Evolutionary conservation across 345 rosid species (phyloP), one percentile per base, ranked within the genome.

Genomic region (Cardamine resedifolia): DNA sequence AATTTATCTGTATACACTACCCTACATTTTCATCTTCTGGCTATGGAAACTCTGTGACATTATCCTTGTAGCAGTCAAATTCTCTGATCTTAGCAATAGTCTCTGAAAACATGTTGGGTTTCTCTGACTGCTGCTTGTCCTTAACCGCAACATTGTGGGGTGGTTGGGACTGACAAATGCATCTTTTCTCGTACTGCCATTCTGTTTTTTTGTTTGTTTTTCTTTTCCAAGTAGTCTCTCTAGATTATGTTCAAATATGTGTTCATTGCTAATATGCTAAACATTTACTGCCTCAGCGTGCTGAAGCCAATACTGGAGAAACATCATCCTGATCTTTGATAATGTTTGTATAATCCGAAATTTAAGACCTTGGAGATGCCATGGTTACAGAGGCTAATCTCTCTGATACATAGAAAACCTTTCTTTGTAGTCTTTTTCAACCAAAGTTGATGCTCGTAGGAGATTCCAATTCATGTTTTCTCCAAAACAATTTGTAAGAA

Each of bases 241-340:
- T 28, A 63, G 3, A 4, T 26, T 7, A 1, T 30, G 41, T 16
- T 53, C 12, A 31, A 33, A 6, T 67, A 6, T 28, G 7, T 59
- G 27, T 14, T 18, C 18, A 16, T 34, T 44, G 19, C 31, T 57
- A 47, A 73, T 2, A 15, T 58, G 52, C 1, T 38, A 49, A 58
- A 21, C 57, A 21, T 66, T 66, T 26, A 59, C 30, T 0, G 3
- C 51, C 49, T 67, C 68, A 74, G 78, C n/a, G 21, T 50, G 56
- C 28, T 41, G 73, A 68, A 16, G 30, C 67, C 28, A 56, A 41
- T 67, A 23, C 39, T 44, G 78, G 73, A 41, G 78, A 75, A 68
- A 59, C 78, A 51, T 59, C 64, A 31, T 60, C 69, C 16, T 23
- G 10, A 16, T 26, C 71, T 65, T 60, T 33, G 55, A 45, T 14